Evolutionary conservation across 1,284 basidiomycete species (phyloP), one percentile per base, ranked within the genome.

Genomic region (Grifola frondosa): DNA sequence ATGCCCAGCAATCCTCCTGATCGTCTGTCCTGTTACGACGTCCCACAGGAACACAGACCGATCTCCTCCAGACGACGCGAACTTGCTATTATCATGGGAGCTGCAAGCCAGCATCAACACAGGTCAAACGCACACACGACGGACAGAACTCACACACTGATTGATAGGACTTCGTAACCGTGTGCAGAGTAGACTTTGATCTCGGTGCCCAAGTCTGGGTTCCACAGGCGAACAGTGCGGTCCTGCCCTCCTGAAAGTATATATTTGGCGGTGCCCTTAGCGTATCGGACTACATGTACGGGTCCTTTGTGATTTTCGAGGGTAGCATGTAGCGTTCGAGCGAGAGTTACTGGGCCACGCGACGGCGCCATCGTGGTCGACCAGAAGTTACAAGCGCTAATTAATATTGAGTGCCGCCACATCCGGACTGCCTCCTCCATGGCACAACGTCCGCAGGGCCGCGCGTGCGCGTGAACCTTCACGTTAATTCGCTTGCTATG

Each of bases 11-110:
- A 97, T 77, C 35, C 94, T 74, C 30, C 92, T 76, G 20, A 87
- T 80, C 1, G 94, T 90, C 30, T 80, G 75, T 1, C 91, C 96
- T 12, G 86, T 82, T 9, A 86, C 81, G 7, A 99, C 96, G 61
- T 99, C 97, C 96, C 96, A 99, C 17, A 97, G 66, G 55, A 94
- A 95, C 0, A 97, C 87, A 33, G 84, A 84, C 52, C 91, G 84
- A 66, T 99, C 97, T 4, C 91, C 93, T 29, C 97, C 97, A 20
- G 88, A 91, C 3, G 90, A 94, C 1, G 88, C 95, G 58, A 99
- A 96, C 55, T 87, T 86, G 34, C 88, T 84, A 67, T 98, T 99
- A 66, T 98, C 95, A 50, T 88, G 84, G 17, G 93, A 80, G 31
- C 94, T 96, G 53, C 12, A 25, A 12, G 40, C 31, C 42, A 32